A percentile compares a stretch with the other conserved stretches of the same genome.
Evolutionary conservation across 441 rosid genomes (phyloP).

Genomic region (Erodium trifolium): DNA sequence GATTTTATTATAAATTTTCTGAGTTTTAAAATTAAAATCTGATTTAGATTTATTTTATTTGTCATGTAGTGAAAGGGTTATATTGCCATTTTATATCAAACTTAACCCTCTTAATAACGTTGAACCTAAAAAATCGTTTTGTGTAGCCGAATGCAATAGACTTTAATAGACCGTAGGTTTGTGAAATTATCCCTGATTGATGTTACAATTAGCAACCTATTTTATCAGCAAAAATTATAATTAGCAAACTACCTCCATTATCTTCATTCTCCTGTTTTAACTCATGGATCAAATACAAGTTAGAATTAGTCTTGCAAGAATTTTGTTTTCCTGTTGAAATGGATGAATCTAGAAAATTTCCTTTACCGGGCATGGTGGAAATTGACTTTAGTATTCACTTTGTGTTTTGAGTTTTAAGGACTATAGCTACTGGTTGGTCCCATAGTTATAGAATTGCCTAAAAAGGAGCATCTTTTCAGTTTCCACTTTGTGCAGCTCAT

Average conservation of each 20-base stretch:
- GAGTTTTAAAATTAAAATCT: too few species aligned
- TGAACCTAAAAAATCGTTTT: too few species aligned
- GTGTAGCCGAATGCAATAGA: too few species aligned
- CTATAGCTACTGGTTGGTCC: background rate
- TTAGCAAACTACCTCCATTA: background rate
- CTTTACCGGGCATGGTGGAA: background rate
- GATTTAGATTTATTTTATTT: too few species aligned
- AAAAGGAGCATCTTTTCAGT: background rate
- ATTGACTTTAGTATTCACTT: background rate
- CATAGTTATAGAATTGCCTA: background rate
- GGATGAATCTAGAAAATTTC: background rate
- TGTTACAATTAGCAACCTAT: too few species aligned
- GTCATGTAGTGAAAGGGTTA: too few species aligned
- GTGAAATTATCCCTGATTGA: too few species aligned
- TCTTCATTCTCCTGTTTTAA: background rate
- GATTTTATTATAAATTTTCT: too few species aligned
- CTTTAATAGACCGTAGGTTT: too few species aligned
- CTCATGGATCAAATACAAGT: background rate
- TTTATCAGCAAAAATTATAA: background rate
- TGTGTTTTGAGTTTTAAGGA: background rate
- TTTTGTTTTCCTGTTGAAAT: background rate
- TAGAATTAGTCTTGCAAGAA: background rate
- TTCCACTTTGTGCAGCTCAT: too few species aligned
- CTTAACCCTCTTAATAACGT: too few species aligned
- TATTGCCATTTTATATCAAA: too few species aligned